phyloP scores from a whole-genome alignment of 208 protist genomes.

The Trypanosoma melophagium region DNA sequence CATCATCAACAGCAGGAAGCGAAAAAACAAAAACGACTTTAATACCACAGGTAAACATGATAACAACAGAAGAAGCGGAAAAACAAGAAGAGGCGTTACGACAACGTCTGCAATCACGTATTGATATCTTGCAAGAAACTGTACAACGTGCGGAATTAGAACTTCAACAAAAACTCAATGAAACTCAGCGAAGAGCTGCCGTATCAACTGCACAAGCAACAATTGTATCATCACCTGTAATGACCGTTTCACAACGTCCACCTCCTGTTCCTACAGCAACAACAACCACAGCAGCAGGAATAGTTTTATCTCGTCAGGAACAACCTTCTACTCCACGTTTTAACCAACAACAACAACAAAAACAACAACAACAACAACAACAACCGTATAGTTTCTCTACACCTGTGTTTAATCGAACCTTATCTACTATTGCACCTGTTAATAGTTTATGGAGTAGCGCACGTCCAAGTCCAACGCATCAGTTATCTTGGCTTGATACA shows the following conservation, averaged over 20 bases:
- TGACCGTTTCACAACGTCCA: background rate
- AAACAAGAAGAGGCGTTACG: conserved; percentile 10
- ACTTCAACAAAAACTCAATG: conserved; percentile 17
- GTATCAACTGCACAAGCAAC: background rate
- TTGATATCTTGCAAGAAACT: conserved; percentile 14
- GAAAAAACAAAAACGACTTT: background rate
- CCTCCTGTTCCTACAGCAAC: conserved; percentile 9
- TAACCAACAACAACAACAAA: conserved; percentile 4
- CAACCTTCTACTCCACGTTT: conserved; percentile 16
- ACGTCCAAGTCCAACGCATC: conserved; percentile 5
- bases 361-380: background rate
- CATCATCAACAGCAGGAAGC: background rate
- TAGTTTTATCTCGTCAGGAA: too few relatives aligned
- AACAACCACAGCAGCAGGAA: conserved; percentile 1
- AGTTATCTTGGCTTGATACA: background rate
- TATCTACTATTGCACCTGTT: conserved; percentile 17
- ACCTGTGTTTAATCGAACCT: conserved; percentile 7
- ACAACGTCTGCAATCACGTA: conserved; percentile 13
- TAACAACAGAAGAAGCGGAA: conserved; percentile 20
- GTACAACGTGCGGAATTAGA: conserved; percentile 8
- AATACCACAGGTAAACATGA: background rate
- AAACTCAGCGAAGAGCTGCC: too few relatives aligned
- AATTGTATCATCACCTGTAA: background rate
- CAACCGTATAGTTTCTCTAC: background rate
- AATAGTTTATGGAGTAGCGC: conserved; percentile 27